Percentiles rank a stretch among this genome's conserved stretches.
Conservation (phyloP, 805 yeast species). For the Lipomyces starkeyi region DNA sequence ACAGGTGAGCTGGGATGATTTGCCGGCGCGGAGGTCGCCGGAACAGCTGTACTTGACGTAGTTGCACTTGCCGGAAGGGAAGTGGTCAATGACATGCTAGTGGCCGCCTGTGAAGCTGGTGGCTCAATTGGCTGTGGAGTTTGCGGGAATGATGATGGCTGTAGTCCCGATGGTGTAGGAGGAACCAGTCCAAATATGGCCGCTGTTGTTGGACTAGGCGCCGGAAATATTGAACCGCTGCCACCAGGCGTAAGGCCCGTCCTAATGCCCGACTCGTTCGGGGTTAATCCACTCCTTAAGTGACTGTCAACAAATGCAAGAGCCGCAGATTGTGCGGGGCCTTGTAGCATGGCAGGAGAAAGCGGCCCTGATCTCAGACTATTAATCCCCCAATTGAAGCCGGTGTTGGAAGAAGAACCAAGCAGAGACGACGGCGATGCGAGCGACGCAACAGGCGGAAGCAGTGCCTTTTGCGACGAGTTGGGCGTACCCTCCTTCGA, state of each 20-base stretch:
- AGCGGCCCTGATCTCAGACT: slow-evolving; percentile 47
- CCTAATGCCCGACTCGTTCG: slow-evolving; percentile 76
- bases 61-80: slow-evolving; percentile 21
- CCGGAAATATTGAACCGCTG: slow-evolving; percentile 46
- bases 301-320: slow-evolving; percentile 32
- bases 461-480: slow-evolving; percentile 30
- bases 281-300: slow-evolving; percentile 67
- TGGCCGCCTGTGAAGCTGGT: slow-evolving; percentile 11
- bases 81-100: slow-evolving; percentile 9
- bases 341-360: slow-evolving; percentile 49
- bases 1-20: slow-evolving; percentile 9
- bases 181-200: slow-evolving; percentile 48
- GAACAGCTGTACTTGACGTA: background rate
- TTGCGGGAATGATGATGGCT: slow-evolving; percentile 47
- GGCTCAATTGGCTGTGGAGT: slow-evolving; percentile 20
- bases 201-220: slow-evolving; percentile 49
- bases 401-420: slow-evolving; percentile 23
- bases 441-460: slow-evolving; percentile 39
- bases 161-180: slow-evolving; percentile 49
- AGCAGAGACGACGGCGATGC: slow-evolving; percentile 39
- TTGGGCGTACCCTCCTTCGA: slow-evolving; percentile 48
- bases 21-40: slow-evolving; percentile 11
- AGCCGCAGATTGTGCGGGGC: slow-evolving; percentile 40
- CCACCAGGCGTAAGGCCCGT: slow-evolving; percentile 50
- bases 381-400: slow-evolving; percentile 33